A percentile compares a stretch with the other conserved stretches of the same genome.
These are phyloP conservation scores for Aspergillus nidulans DNA, from an alignment of 495 filamentous ascomycete species.

Conservation along the genomic window DNA sequence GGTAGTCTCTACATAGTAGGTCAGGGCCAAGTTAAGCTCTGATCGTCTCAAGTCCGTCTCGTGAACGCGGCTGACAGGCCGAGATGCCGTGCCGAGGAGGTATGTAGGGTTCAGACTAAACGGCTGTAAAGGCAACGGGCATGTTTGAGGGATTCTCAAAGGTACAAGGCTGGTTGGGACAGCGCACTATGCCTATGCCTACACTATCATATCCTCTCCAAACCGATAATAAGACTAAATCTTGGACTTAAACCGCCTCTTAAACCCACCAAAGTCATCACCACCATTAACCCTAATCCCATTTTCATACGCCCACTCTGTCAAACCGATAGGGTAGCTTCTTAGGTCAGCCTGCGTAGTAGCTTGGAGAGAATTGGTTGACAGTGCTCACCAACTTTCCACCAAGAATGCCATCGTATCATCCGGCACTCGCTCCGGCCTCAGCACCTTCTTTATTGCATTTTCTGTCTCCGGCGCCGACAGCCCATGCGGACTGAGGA, in stretches of 20 bases:
- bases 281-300: background rate
- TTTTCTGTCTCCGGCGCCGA: background rate
- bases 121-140: too few relatives aligned
- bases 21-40: too few relatives aligned
- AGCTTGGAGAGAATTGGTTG: background rate
- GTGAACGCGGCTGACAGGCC: too few relatives aligned
- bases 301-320: slow-evolving; percentile 7
- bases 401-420: slow-evolving; percentile 6
- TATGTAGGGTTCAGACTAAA: too few relatives aligned
- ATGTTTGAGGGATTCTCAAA: too few relatives aligned
- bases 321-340: background rate
- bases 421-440: slow-evolving; percentile 2
- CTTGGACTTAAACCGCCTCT: slow-evolving; percentile 6
- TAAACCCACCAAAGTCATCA: background rate
- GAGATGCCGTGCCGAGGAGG: too few relatives aligned
- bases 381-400: slow-evolving; percentile 1
- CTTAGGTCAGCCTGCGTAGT: too few relatives aligned
- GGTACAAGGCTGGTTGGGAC: too few relatives aligned
- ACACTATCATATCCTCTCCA: too few relatives aligned
- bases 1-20: too few relatives aligned
- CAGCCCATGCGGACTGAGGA: slow-evolving; percentile 1
- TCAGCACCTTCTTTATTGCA: slow-evolving; percentile 1
- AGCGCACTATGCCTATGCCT: too few relatives aligned
- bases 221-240: background rate
- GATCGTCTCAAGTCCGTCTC: too few relatives aligned